A percentile compares a stretch with the other conserved stretches of the same genome.
Evolutionary conservation across 1,284 basidiomycete genomes (phyloP).

Genomic region (Malassezia sympodialis): DNA sequence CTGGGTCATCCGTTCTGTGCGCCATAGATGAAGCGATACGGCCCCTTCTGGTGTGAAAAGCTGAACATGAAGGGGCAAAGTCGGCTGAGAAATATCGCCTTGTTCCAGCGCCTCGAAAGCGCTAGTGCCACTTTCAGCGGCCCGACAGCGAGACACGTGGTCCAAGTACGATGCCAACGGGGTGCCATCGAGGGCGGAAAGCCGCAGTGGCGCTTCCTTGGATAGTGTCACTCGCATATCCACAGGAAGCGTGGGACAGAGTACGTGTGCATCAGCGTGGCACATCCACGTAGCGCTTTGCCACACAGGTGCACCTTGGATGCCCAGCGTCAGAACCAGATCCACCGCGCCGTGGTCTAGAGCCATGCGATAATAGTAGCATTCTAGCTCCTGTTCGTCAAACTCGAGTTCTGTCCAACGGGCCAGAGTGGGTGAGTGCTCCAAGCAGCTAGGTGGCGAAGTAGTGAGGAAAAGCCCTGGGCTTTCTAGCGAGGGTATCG

Average conservation of each 20-base stretch:
- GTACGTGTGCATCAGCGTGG: background rate
- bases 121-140: background rate
- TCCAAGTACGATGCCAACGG: conserved; percentile 2
- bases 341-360: background rate
- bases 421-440: background rate
- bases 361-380: background rate
- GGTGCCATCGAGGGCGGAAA: background rate
- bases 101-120: background rate
- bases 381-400: background rate
- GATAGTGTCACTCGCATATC: background rate
- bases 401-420: background rate
- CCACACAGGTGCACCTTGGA: background rate
- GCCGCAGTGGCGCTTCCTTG: background rate
- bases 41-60: background rate
- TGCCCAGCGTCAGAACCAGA: background rate
- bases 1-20: conserved; percentile 4
- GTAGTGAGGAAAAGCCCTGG: background rate
- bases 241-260: conserved; percentile 4
- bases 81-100: background rate
- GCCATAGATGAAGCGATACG: background rate
- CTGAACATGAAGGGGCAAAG: background rate
- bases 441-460: conserved; percentile 3
- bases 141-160: background rate
- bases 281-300: background rate
- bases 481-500: background rate